A percentile compares a stretch with the other conserved stretches of the same genome.
Evolutionary conservation across 768 basidiomycete genomes (phyloP).

Genomic region (Leccinum ochraceum): DNA sequence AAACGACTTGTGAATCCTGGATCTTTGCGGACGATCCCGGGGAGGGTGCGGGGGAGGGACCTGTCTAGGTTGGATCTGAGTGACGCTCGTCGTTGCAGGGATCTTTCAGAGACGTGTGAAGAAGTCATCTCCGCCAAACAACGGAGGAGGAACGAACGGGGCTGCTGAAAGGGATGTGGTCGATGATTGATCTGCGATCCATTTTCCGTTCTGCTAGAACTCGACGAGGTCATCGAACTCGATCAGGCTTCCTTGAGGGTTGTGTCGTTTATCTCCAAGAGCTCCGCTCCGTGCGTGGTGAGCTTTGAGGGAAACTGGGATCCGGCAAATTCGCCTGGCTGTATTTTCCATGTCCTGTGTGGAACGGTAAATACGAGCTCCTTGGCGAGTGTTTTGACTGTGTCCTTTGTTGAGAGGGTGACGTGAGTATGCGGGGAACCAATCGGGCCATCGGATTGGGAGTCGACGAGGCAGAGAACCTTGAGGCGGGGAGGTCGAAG

Average conservation of each 20-base stretch:
- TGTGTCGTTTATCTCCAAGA: conserved; percentile 45
- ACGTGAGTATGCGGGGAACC: conserved; percentile 38
- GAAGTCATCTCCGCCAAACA: conserved; percentile 60
- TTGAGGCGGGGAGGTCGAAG: conserved; percentile 67
- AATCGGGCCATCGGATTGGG: conserved; percentile 29
- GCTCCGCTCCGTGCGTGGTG: conserved; percentile 34
- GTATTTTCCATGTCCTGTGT: conserved; percentile 68
- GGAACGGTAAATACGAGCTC: conserved; percentile 39
- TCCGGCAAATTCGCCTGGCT: conserved; percentile 35
- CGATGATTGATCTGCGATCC: conserved; percentile 50
- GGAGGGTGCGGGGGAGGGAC: conserved; percentile 26
- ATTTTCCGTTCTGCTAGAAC: conserved; percentile 55
- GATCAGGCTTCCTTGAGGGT: conserved; percentile 60
- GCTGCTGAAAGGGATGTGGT: conserved; percentile 8
- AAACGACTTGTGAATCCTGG: no score
- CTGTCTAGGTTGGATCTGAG: conserved; percentile 27
- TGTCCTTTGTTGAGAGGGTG: conserved; percentile 53
- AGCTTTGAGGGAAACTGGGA: conserved; percentile 33
- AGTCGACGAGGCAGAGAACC: conserved; percentile 46
- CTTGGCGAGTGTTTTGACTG: conserved; percentile 47
- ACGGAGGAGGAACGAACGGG: conserved; percentile 40
- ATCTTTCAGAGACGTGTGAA: conserved; percentile 46
- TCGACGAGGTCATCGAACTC: conserved; percentile 76
- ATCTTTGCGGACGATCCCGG: no score
- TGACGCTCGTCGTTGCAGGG: conserved; percentile 22